These are phyloP conservation scores for Elsinoe arachidis DNA, from an alignment of 2,329 filamentous ascomycete genomes.

Conservation along the genomic window DNA sequence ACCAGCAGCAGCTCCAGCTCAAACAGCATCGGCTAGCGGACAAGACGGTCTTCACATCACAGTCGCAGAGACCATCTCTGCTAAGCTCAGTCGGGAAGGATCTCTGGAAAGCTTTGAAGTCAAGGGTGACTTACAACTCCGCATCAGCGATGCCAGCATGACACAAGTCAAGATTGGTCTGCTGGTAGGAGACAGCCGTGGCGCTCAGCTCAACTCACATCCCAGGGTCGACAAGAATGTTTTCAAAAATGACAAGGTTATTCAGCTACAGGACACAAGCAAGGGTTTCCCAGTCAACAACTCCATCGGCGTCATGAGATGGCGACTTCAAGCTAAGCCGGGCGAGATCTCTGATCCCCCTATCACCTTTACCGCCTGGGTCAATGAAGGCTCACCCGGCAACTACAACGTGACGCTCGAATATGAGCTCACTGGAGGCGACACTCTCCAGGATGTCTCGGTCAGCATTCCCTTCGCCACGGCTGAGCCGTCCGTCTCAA, in stretches of 20 bases:
- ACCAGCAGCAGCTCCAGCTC: conserved; percentile 43
- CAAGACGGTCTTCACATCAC: conserved; percentile 79
- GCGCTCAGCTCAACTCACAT: conserved; percentile 88
- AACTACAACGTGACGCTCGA: conserved; percentile 89
- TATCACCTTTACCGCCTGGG: conserved; percentile 96
- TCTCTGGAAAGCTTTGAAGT: conserved; percentile 77
- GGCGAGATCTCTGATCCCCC: conserved; percentile 76
- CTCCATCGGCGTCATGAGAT: conserved; percentile 82
- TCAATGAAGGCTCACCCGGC: conserved; percentile 73
- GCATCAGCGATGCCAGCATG: conserved; percentile 77
- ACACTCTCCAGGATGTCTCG: conserved; percentile 71
- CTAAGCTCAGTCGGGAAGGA: conserved; percentile 81
- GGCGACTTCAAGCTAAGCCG: conserved; percentile 74
- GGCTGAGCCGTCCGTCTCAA: conserved; percentile 79
- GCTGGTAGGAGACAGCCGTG: conserved; percentile 64
- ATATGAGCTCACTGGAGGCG: conserved; percentile 81
- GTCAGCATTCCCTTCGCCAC: conserved; percentile 81
- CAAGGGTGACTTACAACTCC: conserved; percentile 85
- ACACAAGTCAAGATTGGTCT: conserved; percentile 87
- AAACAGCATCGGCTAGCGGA: conserved; percentile 51
- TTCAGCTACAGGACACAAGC: conserved; percentile 80
- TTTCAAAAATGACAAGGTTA: conserved; percentile 72
- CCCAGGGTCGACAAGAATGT: conserved; percentile 88
- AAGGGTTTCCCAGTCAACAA: conserved; percentile 95
- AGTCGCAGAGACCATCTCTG: conserved; percentile 81